Evolutionary conservation across 139 green algal species (phyloP).

Genomic region (Chlorella sp.): DNA sequence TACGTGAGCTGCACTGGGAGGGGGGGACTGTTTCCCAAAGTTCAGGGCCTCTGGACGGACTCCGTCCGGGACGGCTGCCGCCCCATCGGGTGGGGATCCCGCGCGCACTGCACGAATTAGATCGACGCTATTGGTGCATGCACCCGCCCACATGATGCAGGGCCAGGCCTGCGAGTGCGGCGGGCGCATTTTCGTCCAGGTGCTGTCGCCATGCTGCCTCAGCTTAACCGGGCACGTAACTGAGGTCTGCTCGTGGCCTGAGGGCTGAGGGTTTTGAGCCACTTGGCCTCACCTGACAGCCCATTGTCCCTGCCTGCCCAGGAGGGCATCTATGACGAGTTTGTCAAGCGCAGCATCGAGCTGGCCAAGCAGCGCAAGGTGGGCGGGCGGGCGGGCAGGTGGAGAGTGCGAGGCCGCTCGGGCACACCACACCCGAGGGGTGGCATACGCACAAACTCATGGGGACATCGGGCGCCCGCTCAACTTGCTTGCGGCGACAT

Average conservation of each 20-base stretch:
- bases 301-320: neutral
- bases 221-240: no score
- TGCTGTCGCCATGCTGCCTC: no score
- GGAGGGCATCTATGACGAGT: slow-evolving; percentile 30
- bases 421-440: neutral
- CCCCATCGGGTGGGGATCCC: no score
- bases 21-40: no score
- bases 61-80: no score
- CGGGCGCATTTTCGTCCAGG: slow-evolving; percentile 20
- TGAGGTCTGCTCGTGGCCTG: no score
- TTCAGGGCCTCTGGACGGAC: no score
- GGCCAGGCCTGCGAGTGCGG: slow-evolving; percentile 33
- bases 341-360: slow-evolving; percentile 15
- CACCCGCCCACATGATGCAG: slow-evolving; percentile 1
- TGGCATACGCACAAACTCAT: no score
- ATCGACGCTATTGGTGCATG: slow-evolving; percentile 3
- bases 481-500: neutral
- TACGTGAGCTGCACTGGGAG: neutral
- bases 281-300: no score
- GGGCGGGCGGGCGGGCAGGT: slow-evolving; percentile 28
- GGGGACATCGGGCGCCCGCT: neutral
- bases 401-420: neutral
- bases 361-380: slow-evolving; percentile 54
- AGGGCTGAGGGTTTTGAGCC: no score
- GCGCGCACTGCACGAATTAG: no score